Conservation (phyloP, 148 eudicot species). For the Rhododendron kiyosumense region DNA sequence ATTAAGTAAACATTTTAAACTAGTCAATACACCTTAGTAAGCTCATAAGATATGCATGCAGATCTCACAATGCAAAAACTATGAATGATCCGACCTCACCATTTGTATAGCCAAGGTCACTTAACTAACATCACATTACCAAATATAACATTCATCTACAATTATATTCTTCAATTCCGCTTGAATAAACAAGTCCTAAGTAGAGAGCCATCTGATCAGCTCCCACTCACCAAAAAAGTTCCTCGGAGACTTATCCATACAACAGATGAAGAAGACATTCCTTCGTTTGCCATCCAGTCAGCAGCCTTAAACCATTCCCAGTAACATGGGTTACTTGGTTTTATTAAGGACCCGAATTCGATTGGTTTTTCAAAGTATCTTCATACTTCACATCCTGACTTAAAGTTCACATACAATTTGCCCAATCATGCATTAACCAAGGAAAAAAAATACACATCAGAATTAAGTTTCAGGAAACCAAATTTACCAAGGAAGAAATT, state of each 20-base stretch:
- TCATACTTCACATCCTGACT: not conserved
- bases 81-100: not conserved
- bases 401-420: not conserved
- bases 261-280: not conserved
- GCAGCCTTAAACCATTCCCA: not conserved
- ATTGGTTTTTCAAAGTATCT: not conserved
- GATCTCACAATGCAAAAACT: not conserved
- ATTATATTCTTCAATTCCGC: not conserved
- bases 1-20: not conserved
- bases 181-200: not conserved
- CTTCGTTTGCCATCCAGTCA: not conserved
- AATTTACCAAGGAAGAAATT: not conserved
- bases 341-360: not conserved
- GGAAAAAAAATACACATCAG: not conserved
- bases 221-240: not conserved
- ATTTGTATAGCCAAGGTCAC: not conserved
- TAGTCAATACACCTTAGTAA: not conserved
- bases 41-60: not conserved
- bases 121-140: not conserved
- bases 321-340: not conserved
- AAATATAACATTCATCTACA: not conserved
- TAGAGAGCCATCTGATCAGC: constrained; percentile 2
- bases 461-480: not conserved
- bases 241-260: not conserved
- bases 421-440: not conserved